A percentile compares a stretch with the other conserved stretches of the same genome.
phyloP scores from a whole-genome alignment of 345 rosid genomes.

The Populus alba region DNA sequence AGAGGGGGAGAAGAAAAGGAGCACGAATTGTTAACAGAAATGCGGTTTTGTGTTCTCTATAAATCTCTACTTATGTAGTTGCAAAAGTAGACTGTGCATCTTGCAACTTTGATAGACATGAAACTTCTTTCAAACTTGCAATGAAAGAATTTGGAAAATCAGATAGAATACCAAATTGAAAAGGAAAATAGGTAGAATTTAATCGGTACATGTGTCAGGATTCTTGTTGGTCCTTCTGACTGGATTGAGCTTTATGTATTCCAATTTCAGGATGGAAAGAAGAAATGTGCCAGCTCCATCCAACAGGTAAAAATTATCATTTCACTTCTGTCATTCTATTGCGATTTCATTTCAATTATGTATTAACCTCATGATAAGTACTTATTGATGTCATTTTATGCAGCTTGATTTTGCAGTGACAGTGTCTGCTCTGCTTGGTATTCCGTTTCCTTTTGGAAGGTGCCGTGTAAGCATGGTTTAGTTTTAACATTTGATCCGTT shows the following conservation, averaged over 20 bases:
- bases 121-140: neutral
- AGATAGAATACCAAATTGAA: neutral
- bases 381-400: conserved; percentile 24
- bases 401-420: conserved; percentile 98
- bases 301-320: conserved; percentile 59
- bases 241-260: neutral
- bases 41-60: neutral
- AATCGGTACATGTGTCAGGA: neutral
- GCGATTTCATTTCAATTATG: conserved; percentile 14
- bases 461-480: conserved; percentile 72
- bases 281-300: conserved; percentile 59
- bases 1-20: neutral
- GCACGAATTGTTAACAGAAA: neutral
- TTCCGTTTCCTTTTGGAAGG: conserved; percentile 98
- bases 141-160: neutral
- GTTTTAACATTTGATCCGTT: conserved; percentile 10
- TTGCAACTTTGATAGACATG: neutral
- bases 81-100: neutral
- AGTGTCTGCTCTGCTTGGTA: conserved; percentile 77
- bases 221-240: neutral
- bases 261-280: conserved; percentile 54
- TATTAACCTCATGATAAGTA: neutral
- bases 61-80: neutral
- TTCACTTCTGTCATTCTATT: conserved; percentile 10
- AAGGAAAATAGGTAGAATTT: neutral